Evolutionary conservation across 169 alveolate genomes (phyloP), one percentile per base, ranked within the genome.

Genomic region (Cryptosporidium canis): DNA sequence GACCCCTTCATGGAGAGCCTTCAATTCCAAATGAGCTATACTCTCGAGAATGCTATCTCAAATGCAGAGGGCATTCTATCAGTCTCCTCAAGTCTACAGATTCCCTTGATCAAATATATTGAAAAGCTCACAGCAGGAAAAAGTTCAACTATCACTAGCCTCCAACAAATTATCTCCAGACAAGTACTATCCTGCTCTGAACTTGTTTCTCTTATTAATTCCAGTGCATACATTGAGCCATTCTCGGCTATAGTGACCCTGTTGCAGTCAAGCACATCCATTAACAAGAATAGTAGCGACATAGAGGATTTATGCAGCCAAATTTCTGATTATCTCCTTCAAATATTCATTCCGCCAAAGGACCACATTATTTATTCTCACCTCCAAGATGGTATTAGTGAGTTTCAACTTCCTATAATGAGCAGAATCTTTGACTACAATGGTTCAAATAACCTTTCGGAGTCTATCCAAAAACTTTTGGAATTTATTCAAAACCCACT

Each of bases 301-400:
- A 11, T 58, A 33, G 87, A 77, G 29, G 65, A 21, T 6, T 5
- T 56, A 7, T 77, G 87, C 29, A 77, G 72, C 66, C 47, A 43
- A 16, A 44, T 77, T 12, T 77, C 87, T 1, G 87, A 77, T 37
- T 29, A 43, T 29, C 65, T 77, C 24, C 87, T 77, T 77, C 87
- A 77, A 77, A 56, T 9, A 29, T 44, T 77, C 11, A 12, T 77
- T 58, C 87, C 87, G 0, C 87, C 87, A 16, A 61, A 29, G 37
- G 44, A 27, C 12, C 87, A 77, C 27, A 18, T 48, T 18, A 58
- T 77, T 55, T 56, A 58, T 29, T 35, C 41, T 33, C 55, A 31
- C n/a, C 8, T 48, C 18, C 27, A 6, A n/a, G 67, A 70, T 18
- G 31, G 18, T n/a, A 31, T 8, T 24, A 12, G 11, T 63, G 21